Base-by-base conservation (phyloP, 768 basidiomycete genomes). In the Tephrocybe rancida region DNA sequence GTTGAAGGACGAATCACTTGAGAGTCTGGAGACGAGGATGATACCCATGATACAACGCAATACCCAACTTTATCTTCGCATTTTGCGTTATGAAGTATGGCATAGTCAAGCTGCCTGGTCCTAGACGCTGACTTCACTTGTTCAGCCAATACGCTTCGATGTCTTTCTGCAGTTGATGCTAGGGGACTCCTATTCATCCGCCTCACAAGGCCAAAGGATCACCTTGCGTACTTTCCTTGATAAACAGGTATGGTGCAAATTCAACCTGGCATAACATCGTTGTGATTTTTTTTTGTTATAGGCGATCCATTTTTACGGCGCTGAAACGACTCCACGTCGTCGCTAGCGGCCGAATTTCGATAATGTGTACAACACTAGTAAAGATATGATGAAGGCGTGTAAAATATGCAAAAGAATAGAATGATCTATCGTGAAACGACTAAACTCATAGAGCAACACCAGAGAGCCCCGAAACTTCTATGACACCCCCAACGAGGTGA, bases 401-500 rank as follows among this genome's bases (percentile, higher is more conserved):
- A 3, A 19, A 25, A 26, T n/a, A 14, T 21, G 22, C 18, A 19
- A 41, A 13, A 19, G 13, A 41, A 21, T n/a, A n/a, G n/a, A n/a
- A n/a, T n/a, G n/a, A n/a, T n/a, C n/a, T n/a, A n/a, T n/a, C n/a
- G n/a, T n/a, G n/a, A n/a, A n/a, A 6, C 8, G 22, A 46, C 42
- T 3, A 16, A 38, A 26, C 22, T 63, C 67, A 87, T 48, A 92
- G 70, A 29, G 87, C 86, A 51, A 80, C 73, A 27, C 85, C 80
- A n/a, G 88, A 82, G 35, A 98, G 67, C 19, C 85, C 88, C 16
- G 94, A 90, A 13, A 92, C 94, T 65, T 98, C 96, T 49, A 98
- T 88, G 11, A 95, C 76, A 2, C 97, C 97, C 18, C 97, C 97
- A 6, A 98, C 86, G 14, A 99, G 80, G 71, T 95, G 95, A 57